Evolutionary conservation across 257 asterid species (phyloP), one percentile per base, ranked within the genome.

Genomic region (Nicotiana noctiflora): DNA sequence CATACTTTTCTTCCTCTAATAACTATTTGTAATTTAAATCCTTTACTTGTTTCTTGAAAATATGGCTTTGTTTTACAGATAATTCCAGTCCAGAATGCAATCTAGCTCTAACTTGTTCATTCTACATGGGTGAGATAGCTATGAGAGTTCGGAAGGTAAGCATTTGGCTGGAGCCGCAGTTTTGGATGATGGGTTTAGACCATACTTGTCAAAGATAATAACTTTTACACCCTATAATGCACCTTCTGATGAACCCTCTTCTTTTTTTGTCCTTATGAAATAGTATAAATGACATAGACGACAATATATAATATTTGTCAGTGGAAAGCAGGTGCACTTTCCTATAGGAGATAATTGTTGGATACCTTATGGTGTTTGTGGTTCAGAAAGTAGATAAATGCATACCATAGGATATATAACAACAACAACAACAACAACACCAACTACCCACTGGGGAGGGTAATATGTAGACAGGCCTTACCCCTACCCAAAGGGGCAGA

Each of bases 91-190:
- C 99, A 60, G 99, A 96, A 76, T 84, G 98, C 89, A 96, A 96
- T 87, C 86, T 96, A 88, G 83, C 91, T 31, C 74, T 88, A 84
- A 83, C 85, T 65, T 90, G 97, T 89, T 92, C 99, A 29, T 96
- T 89, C 85, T 89, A 89, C 84, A 89, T 94, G 94, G 99, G 99
- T 15, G 99, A 96, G 84, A 87, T 91, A 83, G 93, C 98, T 80
- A 90, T 94, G 95, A 90, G 98, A 84, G 89, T 96, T 87, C 86
- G 84, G 85, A 92, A 94, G 97, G 98, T 92, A 87, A 76, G 86
- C 60, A 75, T 25, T 72, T 72, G 77, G 21, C 14, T 23, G 40
- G 77, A 46, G 77, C 32, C 49, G 8, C 21, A 21, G 77, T 21
- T 72, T 23, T 72, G 77, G 13, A 21, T 46, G 59, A 13, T 44